phyloP scores from a whole-genome alignment of 75 land plant genomes.

The Picea glauca region DNA sequence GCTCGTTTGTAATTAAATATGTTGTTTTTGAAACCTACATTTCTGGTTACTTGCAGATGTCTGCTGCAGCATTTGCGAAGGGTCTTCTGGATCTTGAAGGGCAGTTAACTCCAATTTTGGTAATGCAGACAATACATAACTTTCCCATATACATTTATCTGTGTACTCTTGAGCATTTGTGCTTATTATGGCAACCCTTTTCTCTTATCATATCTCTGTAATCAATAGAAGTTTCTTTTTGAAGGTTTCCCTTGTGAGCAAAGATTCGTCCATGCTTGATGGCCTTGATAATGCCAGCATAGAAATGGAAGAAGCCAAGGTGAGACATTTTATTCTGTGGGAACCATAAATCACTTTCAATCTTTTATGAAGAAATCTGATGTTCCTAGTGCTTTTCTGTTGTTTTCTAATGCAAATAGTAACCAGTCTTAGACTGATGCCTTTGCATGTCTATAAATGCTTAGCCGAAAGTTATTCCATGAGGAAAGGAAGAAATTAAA shows the following conservation, averaged over 20 bases:
- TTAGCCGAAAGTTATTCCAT: too few relatives aligned
- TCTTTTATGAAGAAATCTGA: not conserved
- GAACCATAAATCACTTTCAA: not conserved
- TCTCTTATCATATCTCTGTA: not conserved
- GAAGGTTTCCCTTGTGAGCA: slow-evolving; percentile 98
- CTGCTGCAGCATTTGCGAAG: slow-evolving; percentile 99
- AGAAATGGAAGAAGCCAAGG: slow-evolving; percentile 99
- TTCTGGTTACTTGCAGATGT: slow-evolving; percentile 65
- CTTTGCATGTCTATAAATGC: too few relatives aligned
- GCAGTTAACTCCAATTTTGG: slow-evolving; percentile 93
- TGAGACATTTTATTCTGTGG: slow-evolving; percentile 10
- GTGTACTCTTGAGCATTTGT: too few relatives aligned
- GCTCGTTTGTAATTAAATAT: not conserved
- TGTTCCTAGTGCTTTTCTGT: not conserved
- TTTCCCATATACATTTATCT: not conserved
- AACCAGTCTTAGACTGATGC: too few relatives aligned
- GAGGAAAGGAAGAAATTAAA: too few relatives aligned
- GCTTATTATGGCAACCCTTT: not conserved
- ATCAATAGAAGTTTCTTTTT: not conserved
- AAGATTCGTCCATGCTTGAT: slow-evolving; percentile 98
- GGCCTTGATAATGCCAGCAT: slow-evolving; percentile 94
- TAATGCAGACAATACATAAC: slow-evolving; percentile 14
- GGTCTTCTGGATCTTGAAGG: slow-evolving; percentile 98
- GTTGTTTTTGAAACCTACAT: not conserved
- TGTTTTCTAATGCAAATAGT: not conserved